A percentile compares a stretch with the other conserved stretches of the same genome.
phyloP scores from a whole-genome alignment of 306 rosid species.

The Rosa persica region DNA sequence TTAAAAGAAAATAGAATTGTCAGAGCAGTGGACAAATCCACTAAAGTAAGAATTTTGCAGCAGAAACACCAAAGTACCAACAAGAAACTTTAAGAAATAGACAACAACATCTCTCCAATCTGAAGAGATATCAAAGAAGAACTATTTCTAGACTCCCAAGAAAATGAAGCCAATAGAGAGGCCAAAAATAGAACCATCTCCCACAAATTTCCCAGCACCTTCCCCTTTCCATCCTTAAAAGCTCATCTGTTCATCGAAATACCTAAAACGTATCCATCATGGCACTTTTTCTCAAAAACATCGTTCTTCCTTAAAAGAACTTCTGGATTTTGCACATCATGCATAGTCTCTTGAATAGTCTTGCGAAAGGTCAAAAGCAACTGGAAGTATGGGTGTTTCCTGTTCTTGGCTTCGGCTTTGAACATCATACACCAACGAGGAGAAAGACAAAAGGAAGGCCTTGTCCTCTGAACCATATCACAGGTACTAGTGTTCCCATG shows the following conservation, averaged over 20 bases:
- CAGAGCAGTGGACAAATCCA: not conserved
- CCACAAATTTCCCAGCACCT: not conserved
- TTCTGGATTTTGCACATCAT: not conserved
- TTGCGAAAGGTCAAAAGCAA: not conserved
- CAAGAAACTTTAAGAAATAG: not conserved
- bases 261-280: not conserved
- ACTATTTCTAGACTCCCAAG: not conserved
- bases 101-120: not conserved
- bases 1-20: not conserved
- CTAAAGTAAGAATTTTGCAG: not conserved
- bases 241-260: not conserved
- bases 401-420: too few species aligned
- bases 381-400: not conserved
- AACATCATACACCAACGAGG: too few species aligned
- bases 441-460: too few species aligned
- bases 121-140: not conserved
- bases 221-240: not conserved
- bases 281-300: not conserved
- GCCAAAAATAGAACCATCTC: not conserved
- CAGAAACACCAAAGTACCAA: not conserved
- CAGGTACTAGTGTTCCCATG: not conserved
- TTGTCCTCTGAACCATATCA: not conserved
- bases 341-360: not conserved
- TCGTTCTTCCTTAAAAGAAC: not conserved
- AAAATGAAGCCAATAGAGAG: not conserved